phyloP scores from a whole-genome alignment of 2,329 filamentous ascomycete genomes.

The Hymenotorrendiella dingleyae region DNA sequence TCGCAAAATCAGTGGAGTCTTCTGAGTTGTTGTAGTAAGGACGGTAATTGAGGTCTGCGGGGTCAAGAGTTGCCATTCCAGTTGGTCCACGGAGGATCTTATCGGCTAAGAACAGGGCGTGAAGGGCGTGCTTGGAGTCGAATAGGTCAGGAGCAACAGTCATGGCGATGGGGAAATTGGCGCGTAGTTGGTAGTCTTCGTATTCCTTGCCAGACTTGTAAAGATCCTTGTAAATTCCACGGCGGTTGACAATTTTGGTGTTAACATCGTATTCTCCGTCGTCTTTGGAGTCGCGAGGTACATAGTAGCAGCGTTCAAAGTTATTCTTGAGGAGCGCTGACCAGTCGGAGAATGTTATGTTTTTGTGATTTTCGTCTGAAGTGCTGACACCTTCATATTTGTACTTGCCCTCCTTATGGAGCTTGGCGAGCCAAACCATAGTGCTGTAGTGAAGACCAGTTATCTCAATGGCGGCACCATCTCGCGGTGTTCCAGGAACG shows the following conservation, averaged over 20 bases:
- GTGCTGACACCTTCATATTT: constrained; percentile 67
- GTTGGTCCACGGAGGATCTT: constrained; percentile 74
- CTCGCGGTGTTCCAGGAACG: constrained; percentile 89
- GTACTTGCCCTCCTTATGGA: constrained; percentile 65
- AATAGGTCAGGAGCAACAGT: constrained; percentile 87
- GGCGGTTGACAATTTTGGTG: constrained; percentile 71
- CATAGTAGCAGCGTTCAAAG: constrained; percentile 90
- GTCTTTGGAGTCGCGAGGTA: constrained; percentile 64
- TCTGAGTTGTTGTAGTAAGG: constrained; percentile 95
- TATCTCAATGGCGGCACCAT: constrained; percentile 93
- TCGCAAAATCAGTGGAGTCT: constrained; percentile 85
- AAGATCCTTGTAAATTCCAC: constrained; percentile 96
- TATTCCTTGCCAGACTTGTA: constrained; percentile 93
- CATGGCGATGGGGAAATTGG: constrained; percentile 96
- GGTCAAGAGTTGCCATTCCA: constrained; percentile 94
- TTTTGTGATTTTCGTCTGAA: constrained; percentile 41
- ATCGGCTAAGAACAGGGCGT: constrained; percentile 76
- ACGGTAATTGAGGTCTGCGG: constrained; percentile 84
- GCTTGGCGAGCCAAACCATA: constrained; percentile 67
- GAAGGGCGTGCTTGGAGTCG: constrained; percentile 67
- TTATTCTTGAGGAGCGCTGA: constrained; percentile 71
- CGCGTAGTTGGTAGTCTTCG: constrained; percentile 92
- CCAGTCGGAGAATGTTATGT: constrained; percentile 72
- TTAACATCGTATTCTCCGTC: constrained; percentile 79
- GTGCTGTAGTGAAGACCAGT: constrained; percentile 89